Conservation (phyloP, 1,139 yeast genomes). For the Suhomyces terraborum region DNA sequence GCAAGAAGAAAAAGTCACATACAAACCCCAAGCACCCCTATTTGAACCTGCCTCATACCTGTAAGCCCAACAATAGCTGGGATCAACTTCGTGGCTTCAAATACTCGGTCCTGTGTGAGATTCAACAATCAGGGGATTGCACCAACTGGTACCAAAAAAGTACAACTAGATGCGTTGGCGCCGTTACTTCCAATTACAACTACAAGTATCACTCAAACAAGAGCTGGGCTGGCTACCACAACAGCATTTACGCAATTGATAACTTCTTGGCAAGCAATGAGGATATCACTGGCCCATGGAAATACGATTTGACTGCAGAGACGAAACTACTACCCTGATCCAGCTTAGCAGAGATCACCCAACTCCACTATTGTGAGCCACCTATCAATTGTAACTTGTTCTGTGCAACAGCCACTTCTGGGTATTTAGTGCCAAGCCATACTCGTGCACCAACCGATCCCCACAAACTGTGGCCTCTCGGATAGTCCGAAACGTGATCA, state of each 20-base stretch:
- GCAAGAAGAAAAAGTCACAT: background rate
- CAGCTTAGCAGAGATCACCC: too few species aligned
- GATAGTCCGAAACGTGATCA: constrained; percentile 14
- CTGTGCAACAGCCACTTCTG: background rate
- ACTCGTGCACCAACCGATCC: constrained; percentile 4
- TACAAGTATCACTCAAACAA: background rate
- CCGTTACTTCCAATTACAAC: too few species aligned
- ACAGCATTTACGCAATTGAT: constrained; percentile 9
- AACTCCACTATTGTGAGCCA: background rate
- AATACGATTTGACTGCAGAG: constrained; percentile 1
- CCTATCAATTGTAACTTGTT: background rate
- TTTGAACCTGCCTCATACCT: background rate
- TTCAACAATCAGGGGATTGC: background rate
- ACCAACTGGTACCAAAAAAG: background rate
- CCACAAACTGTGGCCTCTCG: constrained; percentile 8
- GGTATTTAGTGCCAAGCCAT: background rate
- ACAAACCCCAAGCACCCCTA: background rate
- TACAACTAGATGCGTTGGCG: too few species aligned
- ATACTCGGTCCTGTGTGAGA: constrained; percentile 3
- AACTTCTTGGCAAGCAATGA: constrained; percentile 9
- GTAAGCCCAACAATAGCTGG: background rate
- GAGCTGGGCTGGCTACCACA: background rate
- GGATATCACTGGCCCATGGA: constrained; percentile 7
- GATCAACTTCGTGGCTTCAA: constrained; percentile 5
- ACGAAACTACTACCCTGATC: background rate